Percentiles rank a stretch among this genome's conserved stretches.
These are phyloP conservation scores for Coemansia sp. DNA, from an alignment of 371 early-diverging fungal species.

Conservation along the genomic window DNA sequence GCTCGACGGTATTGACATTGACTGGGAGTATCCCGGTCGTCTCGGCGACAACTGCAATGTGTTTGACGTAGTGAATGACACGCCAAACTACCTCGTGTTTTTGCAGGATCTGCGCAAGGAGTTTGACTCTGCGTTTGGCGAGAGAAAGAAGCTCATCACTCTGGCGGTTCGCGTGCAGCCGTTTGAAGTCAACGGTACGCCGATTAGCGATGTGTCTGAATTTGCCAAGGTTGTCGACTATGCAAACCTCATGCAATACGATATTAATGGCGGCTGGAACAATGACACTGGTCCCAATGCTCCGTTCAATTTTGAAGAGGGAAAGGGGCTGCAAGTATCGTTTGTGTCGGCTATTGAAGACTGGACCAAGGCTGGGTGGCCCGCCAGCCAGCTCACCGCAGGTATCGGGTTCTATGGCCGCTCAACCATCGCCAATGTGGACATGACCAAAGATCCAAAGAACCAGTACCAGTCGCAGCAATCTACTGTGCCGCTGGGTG, in stretches of 20 bases:
- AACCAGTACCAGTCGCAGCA: slow-evolving; percentile 31
- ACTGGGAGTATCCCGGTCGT: slow-evolving; percentile 80
- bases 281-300: slow-evolving; percentile 65
- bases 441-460: slow-evolving; percentile 21
- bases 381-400: slow-evolving; percentile 23
- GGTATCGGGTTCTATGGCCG: slow-evolving; percentile 36
- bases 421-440: slow-evolving; percentile 12
- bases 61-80: slow-evolving; percentile 57
- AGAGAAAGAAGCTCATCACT: slow-evolving; percentile 64
- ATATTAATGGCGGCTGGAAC: slow-evolving; percentile 67
- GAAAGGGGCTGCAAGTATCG: slow-evolving; percentile 54
- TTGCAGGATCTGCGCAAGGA: slow-evolving; percentile 63
- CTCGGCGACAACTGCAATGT: slow-evolving; percentile 67
- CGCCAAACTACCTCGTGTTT: slow-evolving; percentile 62
- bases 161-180: slow-evolving; percentile 70
- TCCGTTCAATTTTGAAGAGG: slow-evolving; percentile 56
- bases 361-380: slow-evolving; percentile 45
- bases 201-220: slow-evolving; percentile 57
- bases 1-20: slow-evolving; percentile 54
- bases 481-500: slow-evolving; percentile 16
- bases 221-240: slow-evolving; percentile 68
- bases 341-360: slow-evolving; percentile 32
- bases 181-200: slow-evolving; percentile 56
- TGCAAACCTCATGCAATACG: slow-evolving; percentile 67
- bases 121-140: slow-evolving; percentile 58